Percentiles rank a stretch among this genome's conserved stretches.
These are phyloP conservation scores for Penstemon eatonii DNA, from an alignment of 257 asterid genomes.

Conservation along the genomic window DNA sequence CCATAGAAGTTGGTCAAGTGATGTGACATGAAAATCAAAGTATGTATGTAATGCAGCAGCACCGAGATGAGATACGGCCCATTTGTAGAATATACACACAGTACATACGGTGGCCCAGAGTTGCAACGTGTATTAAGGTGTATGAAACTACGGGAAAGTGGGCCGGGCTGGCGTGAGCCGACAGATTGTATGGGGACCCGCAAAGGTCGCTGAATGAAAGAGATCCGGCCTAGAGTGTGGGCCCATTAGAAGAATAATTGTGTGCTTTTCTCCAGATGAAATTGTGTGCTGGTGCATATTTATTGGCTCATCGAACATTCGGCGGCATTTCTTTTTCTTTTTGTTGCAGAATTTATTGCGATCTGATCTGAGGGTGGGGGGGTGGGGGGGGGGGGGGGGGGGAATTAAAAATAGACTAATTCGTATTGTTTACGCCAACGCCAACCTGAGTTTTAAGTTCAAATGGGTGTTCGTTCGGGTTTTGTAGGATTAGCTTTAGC, in stretches of 20 bases:
- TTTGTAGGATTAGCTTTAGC: too few species aligned
- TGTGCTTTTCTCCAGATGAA: too few species aligned
- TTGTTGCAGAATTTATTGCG: background rate
- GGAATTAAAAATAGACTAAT: background rate
- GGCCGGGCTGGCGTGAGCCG: slow-evolving; percentile 48
- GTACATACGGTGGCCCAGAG: slow-evolving; percentile 12
- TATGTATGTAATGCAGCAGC: background rate
- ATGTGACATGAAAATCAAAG: slow-evolving; percentile 5
- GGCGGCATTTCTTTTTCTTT: slow-evolving; percentile 31
- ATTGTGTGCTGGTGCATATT: slow-evolving; percentile 12
- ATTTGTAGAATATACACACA: background rate
- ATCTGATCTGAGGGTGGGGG: background rate
- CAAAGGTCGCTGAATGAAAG: slow-evolving; percentile 35
- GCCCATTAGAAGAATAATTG: slow-evolving; percentile 15
- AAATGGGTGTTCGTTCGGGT: background rate
- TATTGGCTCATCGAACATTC: slow-evolving; percentile 38
- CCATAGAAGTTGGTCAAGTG: background rate
- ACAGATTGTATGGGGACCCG: slow-evolving; percentile 38
- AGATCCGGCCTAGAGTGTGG: slow-evolving; percentile 7
- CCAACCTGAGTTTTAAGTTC: background rate
- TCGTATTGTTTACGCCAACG: too few species aligned
- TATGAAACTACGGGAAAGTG: slow-evolving; percentile 39
- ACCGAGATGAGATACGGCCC: slow-evolving; percentile 16
- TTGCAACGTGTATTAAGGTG: slow-evolving; percentile 27
- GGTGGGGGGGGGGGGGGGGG: too few species aligned